phyloP scores from a whole-genome alignment of 768 basidiomycete genomes.

The Sistotremastrum suecicum region DNA sequence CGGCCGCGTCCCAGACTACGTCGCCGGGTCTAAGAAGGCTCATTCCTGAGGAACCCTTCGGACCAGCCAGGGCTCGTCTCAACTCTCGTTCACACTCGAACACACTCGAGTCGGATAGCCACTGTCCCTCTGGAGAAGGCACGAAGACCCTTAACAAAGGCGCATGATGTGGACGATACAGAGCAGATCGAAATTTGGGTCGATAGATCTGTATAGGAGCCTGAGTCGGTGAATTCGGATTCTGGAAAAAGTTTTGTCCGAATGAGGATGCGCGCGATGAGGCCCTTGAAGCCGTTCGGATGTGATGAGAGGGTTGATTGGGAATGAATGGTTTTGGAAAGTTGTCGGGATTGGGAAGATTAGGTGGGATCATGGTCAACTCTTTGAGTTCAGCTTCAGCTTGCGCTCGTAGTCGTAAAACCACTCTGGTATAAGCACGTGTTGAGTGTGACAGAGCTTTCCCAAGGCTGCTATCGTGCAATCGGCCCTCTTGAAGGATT shows the following conservation, averaged over 20 bases:
- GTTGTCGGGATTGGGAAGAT: background rate
- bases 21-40: conserved; percentile 59
- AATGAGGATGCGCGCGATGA: conserved; percentile 46
- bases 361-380: conserved; percentile 8
- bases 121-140: conserved; percentile 74
- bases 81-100: conserved; percentile 74
- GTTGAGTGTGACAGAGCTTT: conserved; percentile 33
- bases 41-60: conserved; percentile 5
- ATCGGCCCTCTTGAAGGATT: conserved; percentile 33
- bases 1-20: conserved; percentile 78
- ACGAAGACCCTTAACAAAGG: conserved; percentile 72
- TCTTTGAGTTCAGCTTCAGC: conserved; percentile 44
- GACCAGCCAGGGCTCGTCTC: conserved; percentile 43
- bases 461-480: background rate
- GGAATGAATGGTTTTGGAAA: background rate
- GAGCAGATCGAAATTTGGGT: conserved; percentile 45
- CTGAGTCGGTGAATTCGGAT: conserved; percentile 3
- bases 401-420: conserved; percentile 63
- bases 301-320: background rate
- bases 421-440: conserved; percentile 67
- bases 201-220: background rate
- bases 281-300: conserved; percentile 32
- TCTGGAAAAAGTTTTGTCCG: conserved; percentile 4
- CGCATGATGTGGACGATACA: conserved; percentile 58
- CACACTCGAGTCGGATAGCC: conserved; percentile 72